phyloP scores from a whole-genome alignment of 176 grass and related monocot species.

The Zoysia japonica region DNA sequence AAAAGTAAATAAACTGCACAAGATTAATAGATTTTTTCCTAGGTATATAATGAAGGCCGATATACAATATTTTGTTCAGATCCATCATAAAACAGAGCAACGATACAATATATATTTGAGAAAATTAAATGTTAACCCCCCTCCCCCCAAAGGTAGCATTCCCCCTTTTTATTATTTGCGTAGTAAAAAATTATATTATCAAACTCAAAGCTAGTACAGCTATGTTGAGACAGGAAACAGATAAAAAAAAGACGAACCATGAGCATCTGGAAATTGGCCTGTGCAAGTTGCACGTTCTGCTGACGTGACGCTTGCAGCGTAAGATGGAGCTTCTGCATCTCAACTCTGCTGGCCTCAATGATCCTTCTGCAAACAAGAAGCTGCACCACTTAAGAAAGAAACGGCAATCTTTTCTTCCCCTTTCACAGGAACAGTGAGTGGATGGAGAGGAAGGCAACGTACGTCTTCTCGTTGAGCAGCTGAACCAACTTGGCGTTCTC shows the following conservation, averaged over 20 bases:
- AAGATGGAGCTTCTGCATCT: constrained; percentile 53
- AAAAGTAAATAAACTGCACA: no score
- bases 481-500: constrained; percentile 46
- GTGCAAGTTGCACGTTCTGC: constrained; percentile 58
- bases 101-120: no score
- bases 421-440: not conserved
- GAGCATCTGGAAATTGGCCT: constrained; percentile 53
- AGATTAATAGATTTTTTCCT: no score
- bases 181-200: no score
- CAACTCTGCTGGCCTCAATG: constrained; percentile 40
- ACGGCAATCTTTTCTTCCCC: not conserved
- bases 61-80: no score
- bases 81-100: no score
- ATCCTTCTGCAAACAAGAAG: constrained; percentile 48
- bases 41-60: no score
- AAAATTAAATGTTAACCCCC: no score
- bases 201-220: not conserved
- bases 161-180: no score
- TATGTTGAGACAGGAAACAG: constrained; percentile 11
- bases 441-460: constrained; percentile 7
- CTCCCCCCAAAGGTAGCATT: no score
- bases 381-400: constrained; percentile 14
- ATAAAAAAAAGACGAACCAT: constrained; percentile 45
- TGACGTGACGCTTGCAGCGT: constrained; percentile 38
- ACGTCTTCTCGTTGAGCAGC: constrained; percentile 53